A percentile compares a stretch with the other conserved stretches of the same genome.
phyloP scores from a whole-genome alignment of 1,284 basidiomycete genomes.

The Gomphus bonarii region DNA sequence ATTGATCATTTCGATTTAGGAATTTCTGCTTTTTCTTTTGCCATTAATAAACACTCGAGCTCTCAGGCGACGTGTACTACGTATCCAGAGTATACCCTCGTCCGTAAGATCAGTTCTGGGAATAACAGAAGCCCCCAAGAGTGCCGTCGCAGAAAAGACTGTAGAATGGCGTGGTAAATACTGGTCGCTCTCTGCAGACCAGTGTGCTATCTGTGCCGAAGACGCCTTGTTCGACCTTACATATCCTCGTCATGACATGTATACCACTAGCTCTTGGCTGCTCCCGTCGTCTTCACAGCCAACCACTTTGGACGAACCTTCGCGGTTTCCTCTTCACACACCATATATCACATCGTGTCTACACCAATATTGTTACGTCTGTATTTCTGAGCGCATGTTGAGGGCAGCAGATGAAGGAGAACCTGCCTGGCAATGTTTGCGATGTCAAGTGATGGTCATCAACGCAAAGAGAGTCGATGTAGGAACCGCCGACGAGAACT shows the following conservation, averaged over 20 bases:
- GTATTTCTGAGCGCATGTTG: conserved; percentile 73
- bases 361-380: conserved; percentile 83
- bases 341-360: conserved; percentile 71
- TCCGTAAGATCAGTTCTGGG: conserved; percentile 19
- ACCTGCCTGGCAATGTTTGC: conserved; percentile 68
- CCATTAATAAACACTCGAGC: conserved; percentile 71
- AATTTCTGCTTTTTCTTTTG: conserved; percentile 90
- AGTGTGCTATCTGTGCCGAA: conserved; percentile 75
- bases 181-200: conserved; percentile 48
- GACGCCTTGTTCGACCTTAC: conserved; percentile 54
- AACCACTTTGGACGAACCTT: conserved; percentile 27
- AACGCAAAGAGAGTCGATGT: conserved; percentile 39
- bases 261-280: conserved; percentile 30
- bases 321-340: conserved; percentile 53
- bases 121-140: conserved; percentile 11
- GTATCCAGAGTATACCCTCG: conserved; percentile 30
- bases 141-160: conserved; percentile 17
- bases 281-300: conserved; percentile 14
- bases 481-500: background rate
- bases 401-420: conserved; percentile 55
- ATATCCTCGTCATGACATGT: conserved; percentile 38
- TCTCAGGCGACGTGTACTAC: conserved; percentile 47
- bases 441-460: conserved; percentile 55
- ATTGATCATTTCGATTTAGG: conserved; percentile 36
- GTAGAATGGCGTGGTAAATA: conserved; percentile 39